A percentile compares a stretch with the other conserved stretches of the same genome.
These are phyloP conservation scores for Wickerhamiella pararugosa DNA, from an alignment of 1,139 yeast species.

Conservation along the genomic window DNA sequence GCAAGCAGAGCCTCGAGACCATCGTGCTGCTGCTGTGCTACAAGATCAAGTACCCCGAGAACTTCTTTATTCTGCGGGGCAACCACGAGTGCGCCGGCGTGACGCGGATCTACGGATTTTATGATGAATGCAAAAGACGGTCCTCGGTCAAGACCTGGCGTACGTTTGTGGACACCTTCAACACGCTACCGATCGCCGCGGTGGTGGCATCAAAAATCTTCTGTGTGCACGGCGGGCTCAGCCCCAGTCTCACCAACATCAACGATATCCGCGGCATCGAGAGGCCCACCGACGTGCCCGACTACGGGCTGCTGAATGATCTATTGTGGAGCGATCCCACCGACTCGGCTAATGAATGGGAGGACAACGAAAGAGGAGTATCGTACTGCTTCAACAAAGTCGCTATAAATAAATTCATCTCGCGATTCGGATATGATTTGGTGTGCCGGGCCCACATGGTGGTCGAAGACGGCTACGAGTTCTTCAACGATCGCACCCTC, in stretches of 20 bases:
- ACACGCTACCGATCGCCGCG: constrained; percentile 88
- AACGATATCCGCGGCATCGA: constrained; percentile 85
- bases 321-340: constrained; percentile 95
- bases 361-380: constrained; percentile 94
- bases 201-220: constrained; percentile 92
- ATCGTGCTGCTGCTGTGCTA: constrained; percentile 72
- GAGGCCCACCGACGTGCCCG: constrained; percentile 95
- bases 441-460: constrained; percentile 98
- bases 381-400: constrained; percentile 90
- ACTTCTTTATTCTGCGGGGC: constrained; percentile 81
- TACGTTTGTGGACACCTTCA: constrained; percentile 81
- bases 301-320: constrained; percentile 83
- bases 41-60: constrained; percentile 92
- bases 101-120: constrained; percentile 89
- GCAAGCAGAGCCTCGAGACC: constrained; percentile 87
- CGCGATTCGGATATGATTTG: constrained; percentile 79
- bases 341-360: constrained; percentile 92
- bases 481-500: constrained; percentile 80
- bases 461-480: constrained; percentile 96
- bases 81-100: constrained; percentile 97
- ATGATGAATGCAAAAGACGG: constrained; percentile 92
- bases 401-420: constrained; percentile 79
- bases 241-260: constrained; percentile 80
- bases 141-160: constrained; percentile 92
- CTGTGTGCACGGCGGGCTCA: constrained; percentile 94